These are phyloP conservation scores for Cryptococcus depauperatus DNA, from an alignment of 1,284 basidiomycete species.

Conservation along the genomic window DNA sequence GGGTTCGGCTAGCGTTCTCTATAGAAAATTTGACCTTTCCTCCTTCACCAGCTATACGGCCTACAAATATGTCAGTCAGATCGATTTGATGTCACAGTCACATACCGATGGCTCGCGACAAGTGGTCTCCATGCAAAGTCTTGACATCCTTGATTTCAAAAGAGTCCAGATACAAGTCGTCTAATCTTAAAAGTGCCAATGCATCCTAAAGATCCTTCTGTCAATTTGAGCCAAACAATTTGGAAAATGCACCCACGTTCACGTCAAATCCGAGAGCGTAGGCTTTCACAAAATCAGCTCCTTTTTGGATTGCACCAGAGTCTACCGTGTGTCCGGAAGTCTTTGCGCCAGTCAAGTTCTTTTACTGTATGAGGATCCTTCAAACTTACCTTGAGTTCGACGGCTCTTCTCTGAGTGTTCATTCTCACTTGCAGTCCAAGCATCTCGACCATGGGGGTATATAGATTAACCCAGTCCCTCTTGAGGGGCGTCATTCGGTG, in stretches of 20 bases:
- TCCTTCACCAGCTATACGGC: slow-evolving; percentile 94
- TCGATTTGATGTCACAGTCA: not conserved
- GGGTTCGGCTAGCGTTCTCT: slow-evolving; percentile 90
- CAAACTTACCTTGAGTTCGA: slow-evolving; percentile 77
- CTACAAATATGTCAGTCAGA: slow-evolving; percentile 41
- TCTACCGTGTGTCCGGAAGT: slow-evolving; percentile 92
- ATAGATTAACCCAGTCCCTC: slow-evolving; percentile 95
- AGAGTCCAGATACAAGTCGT: slow-evolving; percentile 95
- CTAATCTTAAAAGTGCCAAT: slow-evolving; percentile 85
- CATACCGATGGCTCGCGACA: slow-evolving; percentile 85
- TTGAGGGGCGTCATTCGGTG: slow-evolving; percentile 96
- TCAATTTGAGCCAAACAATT: too few relatives aligned
- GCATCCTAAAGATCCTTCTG: slow-evolving; percentile 60
- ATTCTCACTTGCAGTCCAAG: slow-evolving; percentile 90
- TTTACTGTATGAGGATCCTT: not conserved
- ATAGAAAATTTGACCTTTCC: slow-evolving; percentile 98
- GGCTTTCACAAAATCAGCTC: slow-evolving; percentile 96
- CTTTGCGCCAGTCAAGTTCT: slow-evolving; percentile 45
- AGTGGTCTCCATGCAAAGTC: slow-evolving; percentile 91
- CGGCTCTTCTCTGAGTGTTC: slow-evolving; percentile 80
- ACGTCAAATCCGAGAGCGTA: slow-evolving; percentile 91
- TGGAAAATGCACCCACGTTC: slow-evolving; percentile 70
- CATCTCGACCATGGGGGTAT: slow-evolving; percentile 91
- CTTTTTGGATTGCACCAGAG: slow-evolving; percentile 84
- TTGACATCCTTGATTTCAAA: slow-evolving; percentile 99